Evolutionary conservation across 805 yeast species (phyloP), one percentile per base, ranked within the genome.

Genomic region (Ogataea nakhonphanomensis): DNA sequence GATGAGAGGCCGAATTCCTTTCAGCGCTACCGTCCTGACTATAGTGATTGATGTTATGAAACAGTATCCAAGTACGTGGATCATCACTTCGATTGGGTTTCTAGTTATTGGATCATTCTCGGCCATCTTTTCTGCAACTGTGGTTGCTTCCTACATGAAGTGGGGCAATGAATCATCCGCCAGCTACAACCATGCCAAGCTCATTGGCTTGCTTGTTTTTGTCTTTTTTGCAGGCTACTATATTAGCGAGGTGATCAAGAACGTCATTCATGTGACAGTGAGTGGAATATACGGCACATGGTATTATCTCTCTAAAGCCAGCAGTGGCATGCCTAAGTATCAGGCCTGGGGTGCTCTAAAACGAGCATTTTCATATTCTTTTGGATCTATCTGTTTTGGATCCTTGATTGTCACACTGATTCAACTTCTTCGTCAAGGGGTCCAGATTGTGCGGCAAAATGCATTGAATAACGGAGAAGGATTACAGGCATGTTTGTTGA

Each of bases 281-380:
- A 76, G 93, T 25, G 95, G 95, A 15, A 79, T 88, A 25, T 90
- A 77, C 58, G 96, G 96, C n/a, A 78, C 91, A 5, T 89, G 96
- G 96, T 89, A 85, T 62, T 90, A 87, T 60, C 70, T 83, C 57
- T 28, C 78, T 87, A 46, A 46, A 20, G 41, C 54, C 8, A 51
- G 42, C 25, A 74, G 84, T 13, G 76, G 74, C 40, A 76, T 90
- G 15, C 95, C 95, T 25, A 76, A 61, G 53, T 74, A 75, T 68
- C 91, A 93, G 17, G 91, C 93, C 1, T 63, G 79, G 33, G 91
- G 93, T 2, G 84, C 96, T 1, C 77, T 90, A 49, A 59, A 50
- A 35, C 73, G 95, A 51, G 86, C 95, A 1, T 63, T 86, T 65
- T 84, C 95, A 3, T 84, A 81, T 57, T 84, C 91, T 8, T 81